Conservation (phyloP, 1,284 basidiomycete genomes). For the Somion occarium region DNA sequence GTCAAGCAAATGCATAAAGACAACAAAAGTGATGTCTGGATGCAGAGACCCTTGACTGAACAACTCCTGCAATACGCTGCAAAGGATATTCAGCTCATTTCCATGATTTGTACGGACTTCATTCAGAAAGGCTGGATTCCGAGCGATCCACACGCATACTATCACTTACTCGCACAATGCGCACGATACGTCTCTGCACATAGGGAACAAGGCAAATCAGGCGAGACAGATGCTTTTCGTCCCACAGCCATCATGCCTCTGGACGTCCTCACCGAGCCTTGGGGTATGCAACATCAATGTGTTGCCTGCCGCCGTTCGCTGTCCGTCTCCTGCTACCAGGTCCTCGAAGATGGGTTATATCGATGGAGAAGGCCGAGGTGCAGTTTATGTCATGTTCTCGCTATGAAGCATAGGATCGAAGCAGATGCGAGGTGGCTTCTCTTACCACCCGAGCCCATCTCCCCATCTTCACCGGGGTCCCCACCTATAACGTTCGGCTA, state of each 20-base stretch:
- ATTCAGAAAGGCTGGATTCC: constrained; percentile 27
- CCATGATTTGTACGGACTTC: constrained; percentile 32
- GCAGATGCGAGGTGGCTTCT: constrained; percentile 12
- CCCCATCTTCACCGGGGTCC: not conserved
- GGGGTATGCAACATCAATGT: constrained; percentile 10
- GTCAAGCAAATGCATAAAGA: constrained; percentile 34
- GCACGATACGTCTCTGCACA: constrained; percentile 19
- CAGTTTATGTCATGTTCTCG: constrained; percentile 13
- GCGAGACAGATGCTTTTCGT: constrained; percentile 12
- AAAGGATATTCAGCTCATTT: constrained; percentile 37
- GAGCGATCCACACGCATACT: constrained; percentile 10
- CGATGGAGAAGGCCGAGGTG: constrained; percentile 11
- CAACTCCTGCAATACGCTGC: constrained; percentile 37
- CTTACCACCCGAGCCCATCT: not conserved
- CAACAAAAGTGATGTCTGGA: constrained; percentile 29
- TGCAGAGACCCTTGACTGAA: constrained; percentile 30
- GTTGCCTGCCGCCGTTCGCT: constrained; percentile 12
- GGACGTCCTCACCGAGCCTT: constrained; percentile 15
- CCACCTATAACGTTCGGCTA: not conserved
- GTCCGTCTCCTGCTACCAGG: constrained; percentile 5
- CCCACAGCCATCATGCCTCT: constrained; percentile 18
- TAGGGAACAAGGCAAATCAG: constrained; percentile 14
- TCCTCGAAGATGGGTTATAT: not conserved
- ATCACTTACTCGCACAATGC: constrained; percentile 15
- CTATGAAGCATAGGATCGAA: constrained; percentile 10